phyloP scores from a whole-genome alignment of 495 filamentous ascomycete species.

The Podospora conica region DNA sequence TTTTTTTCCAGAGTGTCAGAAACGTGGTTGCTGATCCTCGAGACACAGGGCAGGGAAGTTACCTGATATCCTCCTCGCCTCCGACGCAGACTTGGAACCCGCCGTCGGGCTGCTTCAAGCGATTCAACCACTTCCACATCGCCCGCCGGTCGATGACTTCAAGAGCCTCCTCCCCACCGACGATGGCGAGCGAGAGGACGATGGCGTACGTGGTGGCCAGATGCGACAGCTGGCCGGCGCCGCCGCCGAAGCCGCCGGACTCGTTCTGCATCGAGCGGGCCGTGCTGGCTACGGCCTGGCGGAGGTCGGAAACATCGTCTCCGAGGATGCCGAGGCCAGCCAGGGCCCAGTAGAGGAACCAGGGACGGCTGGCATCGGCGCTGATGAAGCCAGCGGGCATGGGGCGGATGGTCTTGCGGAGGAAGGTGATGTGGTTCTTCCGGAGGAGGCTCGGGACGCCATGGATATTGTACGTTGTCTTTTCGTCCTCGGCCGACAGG shows the following conservation, averaged over 20 bases:
- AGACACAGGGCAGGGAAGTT: conserved; percentile 25
- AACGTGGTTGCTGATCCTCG: conserved; percentile 5
- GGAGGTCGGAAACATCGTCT: conserved; percentile 64
- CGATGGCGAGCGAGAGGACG: conserved; percentile 67
- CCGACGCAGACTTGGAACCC: conserved; percentile 73
- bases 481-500: conserved; percentile 45
- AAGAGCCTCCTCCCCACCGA: conserved; percentile 66
- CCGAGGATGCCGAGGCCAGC: conserved; percentile 66
- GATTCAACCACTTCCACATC: conserved; percentile 85
- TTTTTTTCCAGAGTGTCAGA: background rate
- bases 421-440: conserved; percentile 66
- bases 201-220: conserved; percentile 82
- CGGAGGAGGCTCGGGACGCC: conserved; percentile 71
- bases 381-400: conserved; percentile 61
- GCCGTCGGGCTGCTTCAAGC: conserved; percentile 75
- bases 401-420: conserved; percentile 56
- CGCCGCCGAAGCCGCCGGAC: conserved; percentile 85
- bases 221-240: conserved; percentile 84
- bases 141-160: conserved; percentile 70
- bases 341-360: conserved; percentile 90
- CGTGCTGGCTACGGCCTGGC: conserved; percentile 61
- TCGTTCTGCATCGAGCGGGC: conserved; percentile 74
- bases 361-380: conserved; percentile 79
- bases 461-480: conserved; percentile 49
- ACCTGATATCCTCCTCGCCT: conserved; percentile 90